Base-by-base conservation (phyloP, 106 monocot species). In the Alisma plantagoaquatica region DNA sequence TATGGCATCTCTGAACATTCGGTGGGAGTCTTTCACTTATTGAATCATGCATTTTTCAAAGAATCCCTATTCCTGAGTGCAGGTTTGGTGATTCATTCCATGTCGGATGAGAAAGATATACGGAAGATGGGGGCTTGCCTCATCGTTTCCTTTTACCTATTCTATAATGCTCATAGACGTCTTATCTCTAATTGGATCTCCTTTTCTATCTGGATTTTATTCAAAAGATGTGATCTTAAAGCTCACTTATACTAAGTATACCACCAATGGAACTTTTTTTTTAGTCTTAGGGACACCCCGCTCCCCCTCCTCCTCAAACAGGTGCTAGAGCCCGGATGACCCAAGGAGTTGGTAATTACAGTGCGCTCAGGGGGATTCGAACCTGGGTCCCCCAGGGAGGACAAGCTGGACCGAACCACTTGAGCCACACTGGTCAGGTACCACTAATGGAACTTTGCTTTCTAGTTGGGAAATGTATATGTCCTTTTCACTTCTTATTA, bases 371-470 rank as follows among this genome's bases (percentile, higher is more conserved):
- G n/a, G n/a, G n/a, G n/a, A n/a, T n/a, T n/a, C n/a, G n/a, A n/a
- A n/a, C n/a, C n/a, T n/a, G n/a, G n/a, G n/a, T n/a, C n/a, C n/a
- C n/a, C n/a, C n/a, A n/a, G n/a, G n/a, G n/a, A n/a, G n/a, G n/a
- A n/a, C n/a, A n/a, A n/a, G n/a, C n/a, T n/a, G n/a, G n/a, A n/a
- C n/a, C n/a, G n/a, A n/a, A n/a, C n/a, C n/a, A n/a, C n/a, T n/a
- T n/a, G n/a, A n/a, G n/a, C n/a, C n/a, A n/a, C n/a, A n/a, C n/a
- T n/a, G n/a, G n/a, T n/a, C n/a, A n/a, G n/a, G n/a, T n/a, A n/a
- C n/a, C n/a, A n/a, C n/a, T n/a, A n/a, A n/a, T n/a, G 35, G 35
- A 38, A 38, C 35, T 38, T 38, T 38, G 35, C 35, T 38, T 38
- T 38, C 35, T 38, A 14, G 35, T 38, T 38, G 35, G 35, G 35